phyloP scores from a whole-genome alignment of 257 asterid genomes.

The Hygrophila difformis region DNA sequence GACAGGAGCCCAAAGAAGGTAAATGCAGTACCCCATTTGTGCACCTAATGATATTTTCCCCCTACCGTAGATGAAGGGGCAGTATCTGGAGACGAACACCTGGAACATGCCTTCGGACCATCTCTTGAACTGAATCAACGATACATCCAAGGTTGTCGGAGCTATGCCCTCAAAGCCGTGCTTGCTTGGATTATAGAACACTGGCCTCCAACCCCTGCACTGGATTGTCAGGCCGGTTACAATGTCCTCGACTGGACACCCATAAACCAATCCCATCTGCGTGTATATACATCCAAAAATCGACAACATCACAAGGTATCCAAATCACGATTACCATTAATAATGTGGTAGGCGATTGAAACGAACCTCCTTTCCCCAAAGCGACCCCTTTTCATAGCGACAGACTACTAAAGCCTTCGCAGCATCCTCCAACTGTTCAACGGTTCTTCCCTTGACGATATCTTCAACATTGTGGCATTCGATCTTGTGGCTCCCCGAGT shows the following conservation, averaged over 20 bases:
- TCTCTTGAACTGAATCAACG: constrained; percentile 66
- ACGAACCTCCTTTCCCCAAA: constrained; percentile 59
- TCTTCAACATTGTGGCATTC: constrained; percentile 18
- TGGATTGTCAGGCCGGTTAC: constrained; percentile 75
- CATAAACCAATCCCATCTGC: constrained; percentile 83
- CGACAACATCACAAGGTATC: too few relatives aligned
- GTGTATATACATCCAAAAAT: background rate
- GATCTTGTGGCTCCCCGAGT: constrained; percentile 10
- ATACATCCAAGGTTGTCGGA: constrained; percentile 48
- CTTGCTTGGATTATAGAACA: constrained; percentile 49
- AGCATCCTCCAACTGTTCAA: constrained; percentile 40
- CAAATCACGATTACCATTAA: too few relatives aligned
- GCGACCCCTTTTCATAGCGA: constrained; percentile 43
- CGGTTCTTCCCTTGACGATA: constrained; percentile 3
- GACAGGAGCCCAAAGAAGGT: constrained; percentile 51
- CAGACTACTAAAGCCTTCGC: constrained; percentile 37
- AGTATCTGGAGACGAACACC: constrained; percentile 53
- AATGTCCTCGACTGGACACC: constrained; percentile 73
- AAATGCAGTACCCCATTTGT: constrained; percentile 64
- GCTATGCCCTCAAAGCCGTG: constrained; percentile 56
- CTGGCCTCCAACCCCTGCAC: constrained; percentile 81
- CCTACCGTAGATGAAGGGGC: constrained; percentile 50
- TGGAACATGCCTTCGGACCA: constrained; percentile 82
- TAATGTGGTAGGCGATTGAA: background rate
- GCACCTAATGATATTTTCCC: constrained; percentile 45